Percentiles rank a stretch among this genome's conserved stretches.
phyloP scores from a whole-genome alignment of 345 rosid species.

The Brassica carinata region DNA sequence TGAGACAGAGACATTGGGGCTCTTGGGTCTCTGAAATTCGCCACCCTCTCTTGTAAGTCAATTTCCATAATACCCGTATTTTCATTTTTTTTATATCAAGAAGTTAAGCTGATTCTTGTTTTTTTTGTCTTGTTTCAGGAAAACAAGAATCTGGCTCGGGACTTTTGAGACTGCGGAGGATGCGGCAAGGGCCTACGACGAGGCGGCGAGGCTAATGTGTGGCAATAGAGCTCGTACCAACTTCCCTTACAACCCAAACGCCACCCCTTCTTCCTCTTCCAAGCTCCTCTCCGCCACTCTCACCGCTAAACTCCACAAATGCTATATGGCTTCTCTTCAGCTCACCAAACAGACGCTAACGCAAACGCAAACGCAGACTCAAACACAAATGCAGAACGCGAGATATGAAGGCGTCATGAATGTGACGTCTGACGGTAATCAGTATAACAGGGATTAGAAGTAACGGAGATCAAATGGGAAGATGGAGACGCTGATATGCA shows the following conservation, averaged over 20 bases:
- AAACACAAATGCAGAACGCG: neutral
- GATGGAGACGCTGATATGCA: conserved; percentile 38
- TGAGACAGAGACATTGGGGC: conserved; percentile 99
- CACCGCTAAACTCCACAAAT: conserved; percentile 85
- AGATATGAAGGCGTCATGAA: conserved; percentile 6
- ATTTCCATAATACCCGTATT: neutral
- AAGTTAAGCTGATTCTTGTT: neutral
- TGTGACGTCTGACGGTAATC: conserved; percentile 23
- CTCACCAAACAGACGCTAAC: conserved; percentile 61
- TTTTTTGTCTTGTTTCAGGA: conserved; percentile 49
- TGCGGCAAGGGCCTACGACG: conserved; percentile 94
- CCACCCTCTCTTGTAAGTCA: conserved; percentile 81
- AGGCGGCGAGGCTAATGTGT: conserved; percentile 97
- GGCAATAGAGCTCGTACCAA: conserved; percentile 94
- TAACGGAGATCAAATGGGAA: conserved; percentile 51
- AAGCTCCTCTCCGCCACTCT: conserved; percentile 89
- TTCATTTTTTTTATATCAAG: neutral
- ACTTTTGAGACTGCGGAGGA: conserved; percentile 98
- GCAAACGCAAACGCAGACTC: conserved; percentile 27
- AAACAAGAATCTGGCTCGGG: conserved; percentile 96
- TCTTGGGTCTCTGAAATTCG: conserved; percentile 99
- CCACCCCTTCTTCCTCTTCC: conserved; percentile 68
- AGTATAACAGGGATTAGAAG: conserved; percentile 34
- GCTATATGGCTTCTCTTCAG: conserved; percentile 95
- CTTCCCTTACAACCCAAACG: conserved; percentile 80